Conservation (phyloP, 495 filamentous ascomycete species). For the Talaromyces thailandensis region DNA sequence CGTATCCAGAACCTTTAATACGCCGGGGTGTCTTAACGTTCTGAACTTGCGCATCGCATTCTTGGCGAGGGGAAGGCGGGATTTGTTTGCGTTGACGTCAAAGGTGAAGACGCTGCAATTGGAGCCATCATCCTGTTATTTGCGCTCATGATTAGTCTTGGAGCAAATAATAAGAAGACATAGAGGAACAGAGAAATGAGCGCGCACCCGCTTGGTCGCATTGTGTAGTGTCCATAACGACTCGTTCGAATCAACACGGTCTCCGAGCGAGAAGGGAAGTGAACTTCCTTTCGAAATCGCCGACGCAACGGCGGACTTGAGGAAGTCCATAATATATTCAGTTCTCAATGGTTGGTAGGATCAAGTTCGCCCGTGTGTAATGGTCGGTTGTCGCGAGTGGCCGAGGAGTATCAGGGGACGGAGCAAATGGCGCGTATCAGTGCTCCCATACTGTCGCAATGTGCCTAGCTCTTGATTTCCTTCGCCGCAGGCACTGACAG, state of each 20-base stretch:
- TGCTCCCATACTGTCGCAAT: background rate
- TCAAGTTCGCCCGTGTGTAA: background rate
- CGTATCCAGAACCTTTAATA: constrained; percentile 86
- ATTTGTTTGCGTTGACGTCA: constrained; percentile 70
- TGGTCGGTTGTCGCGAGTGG: background rate
- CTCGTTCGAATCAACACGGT: constrained; percentile 77
- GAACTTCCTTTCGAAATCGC: constrained; percentile 91
- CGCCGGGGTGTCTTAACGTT: constrained; percentile 87
- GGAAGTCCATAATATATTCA: constrained; percentile 68
- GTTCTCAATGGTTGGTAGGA: background rate
- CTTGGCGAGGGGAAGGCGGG: constrained; percentile 72
- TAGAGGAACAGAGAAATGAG: background rate
- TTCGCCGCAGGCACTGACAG: background rate
- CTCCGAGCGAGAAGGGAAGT: constrained; percentile 86
- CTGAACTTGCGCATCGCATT: constrained; percentile 89
- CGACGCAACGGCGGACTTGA: constrained; percentile 94
- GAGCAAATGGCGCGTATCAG: background rate
- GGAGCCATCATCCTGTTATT: constrained; percentile 73
- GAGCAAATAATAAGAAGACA: background rate
- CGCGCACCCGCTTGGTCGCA: constrained; percentile 73
- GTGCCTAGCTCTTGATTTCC: background rate
- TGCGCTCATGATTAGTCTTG: constrained; percentile 3
- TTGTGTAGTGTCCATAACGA: constrained; percentile 92
- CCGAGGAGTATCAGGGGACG: background rate
- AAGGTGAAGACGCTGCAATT: constrained; percentile 95